Evolutionary conservation across 345 rosid genomes (phyloP), one percentile per base, ranked within the genome.

Genomic region (Dipteronia dyeriana): DNA sequence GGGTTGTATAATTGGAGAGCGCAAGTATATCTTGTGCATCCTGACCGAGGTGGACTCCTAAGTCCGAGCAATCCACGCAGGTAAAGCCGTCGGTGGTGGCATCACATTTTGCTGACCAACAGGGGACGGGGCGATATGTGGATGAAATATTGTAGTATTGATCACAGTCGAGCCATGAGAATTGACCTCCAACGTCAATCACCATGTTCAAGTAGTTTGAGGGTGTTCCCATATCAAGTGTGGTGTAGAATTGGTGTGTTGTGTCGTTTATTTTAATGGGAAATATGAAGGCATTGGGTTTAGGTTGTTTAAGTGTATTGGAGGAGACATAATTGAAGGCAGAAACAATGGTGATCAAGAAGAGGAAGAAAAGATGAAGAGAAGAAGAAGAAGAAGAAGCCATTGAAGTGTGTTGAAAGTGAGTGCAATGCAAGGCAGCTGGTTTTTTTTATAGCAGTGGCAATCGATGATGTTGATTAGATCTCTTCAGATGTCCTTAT

Each of bases 131-230:
- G 1, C 66, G 45, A 75, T 81, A 82, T 0, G 91, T 47, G 0
- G 85, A 68, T 25, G 93, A 34, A 34, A 34, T 86, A 17, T 45
- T 74, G 66, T 84, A 86, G 66, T 84, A 86, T 74, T 73, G 20
- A 0, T 84, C 83, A 16, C 90, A 88, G 39, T 81, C 72, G 64
- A 88, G 66, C 94, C 91, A 86, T 1, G 78, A 39, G 75, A 61
- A 71, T 10, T 66, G 81, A 9, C 83, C 87, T 8, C 75, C 86
- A 20, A 90, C 83, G 57, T 90, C 85, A n/a, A 87, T 67, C 47
- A 77, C 73, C 0, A 71, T 53, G 29, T 74, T 16, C 2, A 9
- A 0, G 49, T 45, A 9, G 12, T 9, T 45, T 34, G 38, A 34
- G 49, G 49, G 49, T 45, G 14, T 45, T 45, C 49, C 49, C 49